phyloP scores from a whole-genome alignment of 148 eudicot species.

The Bassia scoparia region DNA sequence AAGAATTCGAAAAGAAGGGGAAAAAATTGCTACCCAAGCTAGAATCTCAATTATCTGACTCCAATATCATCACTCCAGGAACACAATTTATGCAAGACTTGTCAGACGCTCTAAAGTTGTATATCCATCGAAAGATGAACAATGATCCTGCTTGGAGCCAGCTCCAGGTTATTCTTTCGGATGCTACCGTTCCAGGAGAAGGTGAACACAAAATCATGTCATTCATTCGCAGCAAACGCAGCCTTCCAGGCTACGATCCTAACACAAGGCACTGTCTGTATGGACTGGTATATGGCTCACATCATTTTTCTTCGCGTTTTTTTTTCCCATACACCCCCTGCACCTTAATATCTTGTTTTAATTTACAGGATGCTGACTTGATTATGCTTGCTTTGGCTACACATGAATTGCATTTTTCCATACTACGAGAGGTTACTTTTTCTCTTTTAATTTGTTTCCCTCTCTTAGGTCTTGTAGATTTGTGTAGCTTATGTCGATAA shows the following conservation, averaged over 20 bases:
- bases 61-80: conserved; percentile 93
- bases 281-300: conserved; percentile 61
- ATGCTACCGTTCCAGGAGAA: conserved; percentile 97
- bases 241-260: conserved; percentile 84
- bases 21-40: conserved; percentile 60
- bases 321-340: background rate
- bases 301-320: background rate
- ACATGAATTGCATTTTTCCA: conserved; percentile 93
- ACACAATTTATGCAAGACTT: conserved; percentile 84
- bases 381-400: conserved; percentile 94
- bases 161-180: conserved; percentile 86
- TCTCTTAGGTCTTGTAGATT: too few species aligned
- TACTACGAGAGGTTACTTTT: conserved; percentile 77
- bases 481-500: background rate
- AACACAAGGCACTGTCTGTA: conserved; percentile 90
- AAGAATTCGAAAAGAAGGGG: conserved; percentile 72
- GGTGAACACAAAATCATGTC: conserved; percentile 98
- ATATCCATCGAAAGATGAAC: conserved; percentile 55
- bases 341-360: background rate
- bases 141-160: conserved; percentile 83
- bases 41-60: conserved; percentile 67
- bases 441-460: background rate
- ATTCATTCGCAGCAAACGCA: conserved; percentile 71
- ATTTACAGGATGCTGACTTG: conserved; percentile 72
- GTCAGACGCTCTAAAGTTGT: conserved; percentile 70